Evolutionary conservation across 768 basidiomycete species (phyloP).

Genomic region (Lactarius sanguifluus): DNA sequence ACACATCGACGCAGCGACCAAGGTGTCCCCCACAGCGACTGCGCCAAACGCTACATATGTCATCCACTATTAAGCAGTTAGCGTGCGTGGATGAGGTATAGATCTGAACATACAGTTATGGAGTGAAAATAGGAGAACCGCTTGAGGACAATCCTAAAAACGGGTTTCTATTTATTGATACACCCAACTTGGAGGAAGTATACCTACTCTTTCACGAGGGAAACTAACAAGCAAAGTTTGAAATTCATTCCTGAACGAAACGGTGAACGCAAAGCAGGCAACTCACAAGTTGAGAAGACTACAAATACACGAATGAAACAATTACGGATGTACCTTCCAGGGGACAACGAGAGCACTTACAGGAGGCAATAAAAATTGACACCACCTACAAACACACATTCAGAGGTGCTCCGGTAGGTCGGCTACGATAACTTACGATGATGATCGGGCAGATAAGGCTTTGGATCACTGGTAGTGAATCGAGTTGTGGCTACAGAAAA

Average conservation of each 20-base stretch:
- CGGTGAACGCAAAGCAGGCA: background rate
- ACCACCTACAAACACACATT: conserved; percentile 30
- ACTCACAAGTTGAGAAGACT: conserved; percentile 33
- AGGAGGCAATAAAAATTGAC: conserved; percentile 44
- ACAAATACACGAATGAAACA: background rate
- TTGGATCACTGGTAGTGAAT: conserved; percentile 5
- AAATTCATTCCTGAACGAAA: background rate
- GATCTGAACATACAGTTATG: conserved; percentile 36
- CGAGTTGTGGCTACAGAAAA: background rate
- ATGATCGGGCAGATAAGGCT: background rate
- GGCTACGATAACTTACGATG: background rate
- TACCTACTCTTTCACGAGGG: conserved; percentile 47
- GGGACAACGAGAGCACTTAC: conserved; percentile 34
- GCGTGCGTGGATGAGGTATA: background rate
- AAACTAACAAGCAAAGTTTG: conserved; percentile 38
- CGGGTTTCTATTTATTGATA: conserved; percentile 14
- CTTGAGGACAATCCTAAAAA: conserved; percentile 35
- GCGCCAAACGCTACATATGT: conserved; percentile 47
- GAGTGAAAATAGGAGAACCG: conserved; percentile 35
- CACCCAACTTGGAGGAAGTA: background rate
- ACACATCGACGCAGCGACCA: conserved; percentile 50
- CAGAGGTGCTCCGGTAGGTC: background rate
- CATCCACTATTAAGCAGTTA: conserved; percentile 42
- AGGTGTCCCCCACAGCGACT: conserved; percentile 49
- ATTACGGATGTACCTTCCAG: background rate